Base-by-base conservation (phyloP, 306 rosid genomes). In the Begonia peltatifolia region DNA sequence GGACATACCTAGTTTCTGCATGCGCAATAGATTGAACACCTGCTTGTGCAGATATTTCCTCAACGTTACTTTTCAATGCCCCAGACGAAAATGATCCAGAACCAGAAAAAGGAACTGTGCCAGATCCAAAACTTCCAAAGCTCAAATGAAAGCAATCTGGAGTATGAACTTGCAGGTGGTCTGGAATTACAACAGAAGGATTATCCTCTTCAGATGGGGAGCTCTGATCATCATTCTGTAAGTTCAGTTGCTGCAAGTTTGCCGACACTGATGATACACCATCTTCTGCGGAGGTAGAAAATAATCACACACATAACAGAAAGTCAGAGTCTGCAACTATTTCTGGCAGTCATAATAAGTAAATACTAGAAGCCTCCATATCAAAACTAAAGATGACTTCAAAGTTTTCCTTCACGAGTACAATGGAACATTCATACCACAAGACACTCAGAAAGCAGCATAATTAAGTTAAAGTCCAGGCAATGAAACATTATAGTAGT, bases 61-160 rank as follows among this genome's bases (percentile, higher is more conserved):
- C 96, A 64, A 77, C 56, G 62, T 78, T 77, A 50, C 64, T 75
- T 43, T 71, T 63, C 67, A 74, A 17, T 41, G 94, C 74, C 72
- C 60, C 69, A 46, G 82, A 62, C 2, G 69, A 53, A 64, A 76
- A 71, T 55, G 77, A 23, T 22, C 63, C 88, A 52, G 88, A 54
- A 9, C 64, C 77, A 35, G 87, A 44, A 72, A 72, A 52, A 52
- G 70, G 12, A 48, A 81, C 59, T 12, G 74, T 55, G 35, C 76
- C 80, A 14, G 89, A 48, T 74, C 99, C 96, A 75, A 92, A 92
- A 67, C 99, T 92, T 59, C 99, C 99, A 66, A 92, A 92, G 73
- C 99, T 92, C 83, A 92, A 64, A 53, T 79, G 80, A 54, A 92
- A 73, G 83, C 96, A 87, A 46, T 87, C 99, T n/a, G 94, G 77